phyloP scores from a whole-genome alignment of 192 early-diverging fungal genomes.

The Linnemannia exigua region DNA sequence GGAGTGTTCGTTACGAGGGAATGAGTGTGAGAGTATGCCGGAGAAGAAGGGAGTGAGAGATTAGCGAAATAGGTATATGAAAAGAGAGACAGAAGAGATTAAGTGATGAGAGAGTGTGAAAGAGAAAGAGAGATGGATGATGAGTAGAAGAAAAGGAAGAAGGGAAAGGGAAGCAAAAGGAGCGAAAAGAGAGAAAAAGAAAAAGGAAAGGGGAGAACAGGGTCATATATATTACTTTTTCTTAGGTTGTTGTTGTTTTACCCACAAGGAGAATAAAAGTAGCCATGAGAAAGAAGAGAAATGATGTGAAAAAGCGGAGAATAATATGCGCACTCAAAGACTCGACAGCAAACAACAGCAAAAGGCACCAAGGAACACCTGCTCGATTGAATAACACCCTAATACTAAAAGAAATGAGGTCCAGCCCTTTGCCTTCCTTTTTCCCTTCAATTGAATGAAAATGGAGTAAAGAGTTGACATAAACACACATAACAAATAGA shows the following conservation, averaged over 20 bases:
- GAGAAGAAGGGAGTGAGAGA: background rate
- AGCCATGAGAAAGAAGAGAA: background rate
- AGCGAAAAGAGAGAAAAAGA: conserved; percentile 4
- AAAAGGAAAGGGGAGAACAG: background rate
- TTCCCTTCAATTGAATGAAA: background rate
- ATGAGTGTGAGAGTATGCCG: background rate
- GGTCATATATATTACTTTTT: background rate
- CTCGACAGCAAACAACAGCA: background rate
- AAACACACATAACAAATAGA: background rate
- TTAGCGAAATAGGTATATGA: too few species aligned
- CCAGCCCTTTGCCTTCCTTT: background rate
- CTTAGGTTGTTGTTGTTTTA: background rate
- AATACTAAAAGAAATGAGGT: background rate
- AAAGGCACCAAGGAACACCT: background rate
- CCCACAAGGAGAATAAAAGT: conserved; percentile 23
- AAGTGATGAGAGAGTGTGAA: background rate
- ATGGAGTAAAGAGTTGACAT: background rate
- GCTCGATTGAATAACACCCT: background rate
- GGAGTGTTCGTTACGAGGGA: too few species aligned
- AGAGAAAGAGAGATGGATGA: background rate
- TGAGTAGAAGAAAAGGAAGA: background rate
- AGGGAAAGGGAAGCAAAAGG: background rate
- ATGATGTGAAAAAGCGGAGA: conserved; percentile 28
- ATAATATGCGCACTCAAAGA: conserved; percentile 23
- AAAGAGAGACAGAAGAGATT: background rate